phyloP scores from a whole-genome alignment of 345 rosid species.

The Mallotus nudiflorus region DNA sequence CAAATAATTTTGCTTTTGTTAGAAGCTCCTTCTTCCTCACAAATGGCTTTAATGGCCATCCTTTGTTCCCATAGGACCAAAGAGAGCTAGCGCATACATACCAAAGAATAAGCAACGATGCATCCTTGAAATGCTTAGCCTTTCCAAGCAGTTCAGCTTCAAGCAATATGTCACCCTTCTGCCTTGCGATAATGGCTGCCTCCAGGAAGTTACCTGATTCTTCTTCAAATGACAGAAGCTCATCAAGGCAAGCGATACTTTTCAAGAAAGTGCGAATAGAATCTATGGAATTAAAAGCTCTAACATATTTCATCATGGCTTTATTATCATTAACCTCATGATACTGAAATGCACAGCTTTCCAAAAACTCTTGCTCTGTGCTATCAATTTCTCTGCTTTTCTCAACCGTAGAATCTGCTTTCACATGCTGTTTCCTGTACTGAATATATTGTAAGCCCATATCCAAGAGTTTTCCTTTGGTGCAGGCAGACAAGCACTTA shows the following conservation, averaged over 20 bases:
- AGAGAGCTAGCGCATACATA: conserved; percentile 42
- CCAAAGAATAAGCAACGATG: conserved; percentile 34
- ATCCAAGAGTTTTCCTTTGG: conserved; percentile 42
- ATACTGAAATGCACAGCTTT: conserved; percentile 41
- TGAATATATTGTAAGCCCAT: conserved; percentile 39
- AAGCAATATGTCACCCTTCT: conserved; percentile 36
- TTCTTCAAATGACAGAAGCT: conserved; percentile 31
- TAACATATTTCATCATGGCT: conserved; percentile 33
- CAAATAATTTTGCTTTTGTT: conserved; percentile 37
- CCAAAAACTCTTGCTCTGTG: conserved; percentile 38
- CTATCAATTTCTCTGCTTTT: conserved; percentile 22
- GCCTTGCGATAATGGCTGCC: conserved; percentile 30
- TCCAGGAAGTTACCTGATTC: conserved; percentile 27
- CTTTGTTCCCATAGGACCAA: conserved; percentile 41
- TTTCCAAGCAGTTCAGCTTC: conserved; percentile 41
- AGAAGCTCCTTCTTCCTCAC: conserved; percentile 32
- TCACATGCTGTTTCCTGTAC: conserved; percentile 34
- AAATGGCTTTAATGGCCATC: conserved; percentile 53
- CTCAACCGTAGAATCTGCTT: conserved; percentile 3
- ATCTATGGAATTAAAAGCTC: conserved; percentile 13
- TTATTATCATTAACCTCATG: conserved; percentile 1
- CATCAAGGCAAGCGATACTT: conserved; percentile 20
- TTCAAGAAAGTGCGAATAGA: conserved; percentile 17
- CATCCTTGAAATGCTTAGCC: conserved; percentile 34
- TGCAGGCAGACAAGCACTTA: conserved; percentile 38